Evolutionary conservation across 257 asterid species (phyloP), one percentile per base, ranked within the genome.

Genomic region (Petunia secreta): DNA sequence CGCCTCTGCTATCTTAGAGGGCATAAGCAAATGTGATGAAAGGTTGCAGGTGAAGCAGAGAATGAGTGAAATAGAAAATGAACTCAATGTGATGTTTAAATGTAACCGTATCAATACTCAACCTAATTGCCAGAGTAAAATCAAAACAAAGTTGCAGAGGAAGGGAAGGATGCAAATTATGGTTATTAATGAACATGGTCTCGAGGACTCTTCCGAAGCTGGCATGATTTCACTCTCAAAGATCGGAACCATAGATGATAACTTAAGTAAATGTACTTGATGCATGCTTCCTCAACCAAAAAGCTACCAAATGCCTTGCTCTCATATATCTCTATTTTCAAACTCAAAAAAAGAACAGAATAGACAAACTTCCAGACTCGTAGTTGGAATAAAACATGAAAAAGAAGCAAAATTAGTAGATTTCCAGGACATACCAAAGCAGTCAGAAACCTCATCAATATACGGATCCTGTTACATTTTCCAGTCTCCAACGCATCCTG

Each of bases 401-500:
- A 25, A 16, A 38, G 62, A 43, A 79, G 77, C 71, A 89, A 77
- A 63, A 68, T 55, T 66, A 53, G 55, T 69, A 67, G 80, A n/a
- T 62, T 8, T 63, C 78, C 36, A 37, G 52, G 52, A 85, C 94
- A 65, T 90, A 95, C 98, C 97, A 95, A 85, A 82, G 82, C 97
- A 66, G 98, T 93, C 80, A 92, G 87, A 87, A 93, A 95, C 57
- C 98, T 92, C 96, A 91, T 88, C 77, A 92, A 92, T 86, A 92
- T 84, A 48, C 99, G 98, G 63, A 89, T 90, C 86, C 83, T 85
- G 87, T 90, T 90, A 84, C 93, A 93, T 80, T 88, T 85, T 81
- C 95, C 99, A 67, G 81, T 74, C 79, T 87, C 89, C 82, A 95
- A 84, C n/a, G 97, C 97, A 79, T 73, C 97, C 98, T 95, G 91